Evolutionary conservation across 176 grass and related monocot species (phyloP), one percentile per base, ranked within the genome.

Genomic region (Echinochloa phyllopogon): DNA sequence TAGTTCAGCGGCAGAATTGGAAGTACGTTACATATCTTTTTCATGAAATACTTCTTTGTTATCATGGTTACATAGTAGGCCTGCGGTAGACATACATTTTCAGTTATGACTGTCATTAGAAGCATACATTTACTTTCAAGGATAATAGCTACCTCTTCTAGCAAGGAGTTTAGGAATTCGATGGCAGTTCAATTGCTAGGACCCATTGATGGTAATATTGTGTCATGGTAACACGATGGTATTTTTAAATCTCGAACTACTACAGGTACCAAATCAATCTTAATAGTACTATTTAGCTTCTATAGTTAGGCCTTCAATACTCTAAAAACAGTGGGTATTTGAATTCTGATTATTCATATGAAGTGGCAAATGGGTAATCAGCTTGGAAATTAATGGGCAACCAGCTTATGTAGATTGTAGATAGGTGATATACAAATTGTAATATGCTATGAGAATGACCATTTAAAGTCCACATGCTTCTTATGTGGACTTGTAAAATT

Each of bases 1-100:
- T 55, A 86, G 75, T 78, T 91, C 97, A 66, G 80, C 92, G 38
- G 60, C 65, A 87, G 88, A 89, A 76, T 89, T 99, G 64, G 94
- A 96, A 90, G 97, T 94, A 89, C 55, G 63, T 64, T 16, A 27
- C 65, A 14, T 23, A 38, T 49, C 78, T 61, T 18, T 48, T 29
- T 39, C 27, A 69, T 27, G 40, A 42, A 10, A 2, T 72, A 27
- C 36, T 72, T 60, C 57, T 84, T 72, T 39, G 8, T 55, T 43
- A 36, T 47, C 33, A 14, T 74, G 50, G 21, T 74, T 70, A 47
- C 20, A 39, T 41, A 27, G 36, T 65, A 79, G 53, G 8, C 50
- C 16, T 83, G 57, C 8, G 8, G 58, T 73, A 65, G 20, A 47
- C 49, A 67, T 90, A 66, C 48, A 13, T n/a, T 33, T 87, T 72